Base-by-base conservation (phyloP, 345 rosid species). In the Populus euphratica region DNA sequence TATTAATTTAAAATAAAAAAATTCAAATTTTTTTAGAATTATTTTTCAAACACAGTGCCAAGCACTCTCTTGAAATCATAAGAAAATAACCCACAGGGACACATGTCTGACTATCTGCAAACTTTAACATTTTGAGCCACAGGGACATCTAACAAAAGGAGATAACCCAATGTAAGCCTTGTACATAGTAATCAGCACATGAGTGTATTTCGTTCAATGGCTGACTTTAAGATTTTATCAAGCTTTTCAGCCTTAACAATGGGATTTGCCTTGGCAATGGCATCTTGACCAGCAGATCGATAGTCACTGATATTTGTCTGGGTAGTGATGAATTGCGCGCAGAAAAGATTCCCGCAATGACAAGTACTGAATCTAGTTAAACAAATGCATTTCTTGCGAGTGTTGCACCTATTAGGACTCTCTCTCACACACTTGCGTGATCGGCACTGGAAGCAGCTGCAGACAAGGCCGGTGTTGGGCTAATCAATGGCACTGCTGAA, bases 221-320 rank as follows among this genome's bases (percentile, higher is more conserved):
- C 4, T 27, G 18, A 39, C 41, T 6, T 23, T 63, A 50, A 78
- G 81, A 78, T 78, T 50, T 78, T 72, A 47, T 78, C 76, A 18
- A 78, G 76, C 54, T 78, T 78, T 20, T 56, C 69, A 11, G 81
- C 73, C 68, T 73, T 79, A 41, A 79, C 81, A 35, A 63, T 5
- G 13, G 81, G 81, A 33, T 72, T 78, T 14, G 81, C 81, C 70
- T 78, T 78, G 8, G 72, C 64, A 8, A 78, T 78, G 43, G 76
- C 81, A 27, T 65, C 71, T 31, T 25, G 73, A 5, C 33, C 73
- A 67, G 77, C 73, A 20, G 77, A 44, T 50, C 70, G 76, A 20
- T 78, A 78, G 44, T 78, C 72, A 52, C 61, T 35, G 50, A 41
- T 73, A 77, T 44, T 52, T 73, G 59, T 79, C 77, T 20, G 81